A percentile compares a stretch with the other conserved stretches of the same genome.
These are phyloP conservation scores for Exophiala dermatitidis DNA, from an alignment of 2,329 filamentous ascomycete species.

Conservation along the genomic window DNA sequence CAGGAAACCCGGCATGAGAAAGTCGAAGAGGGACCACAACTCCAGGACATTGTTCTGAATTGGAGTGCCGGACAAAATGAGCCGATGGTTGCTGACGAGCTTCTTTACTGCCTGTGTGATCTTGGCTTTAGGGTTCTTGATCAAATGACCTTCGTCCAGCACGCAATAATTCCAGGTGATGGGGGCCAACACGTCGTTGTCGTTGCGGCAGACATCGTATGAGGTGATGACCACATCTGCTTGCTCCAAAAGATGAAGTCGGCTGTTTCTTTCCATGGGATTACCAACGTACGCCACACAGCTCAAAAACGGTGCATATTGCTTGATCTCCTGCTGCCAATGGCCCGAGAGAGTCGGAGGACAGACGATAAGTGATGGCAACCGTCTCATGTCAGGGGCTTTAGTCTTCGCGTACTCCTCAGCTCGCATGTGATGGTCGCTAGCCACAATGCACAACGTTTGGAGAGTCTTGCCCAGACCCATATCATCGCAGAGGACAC, in stretches of 20 bases:
- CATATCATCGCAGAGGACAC: constrained; percentile 98
- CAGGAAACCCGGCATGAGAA: constrained; percentile 96
- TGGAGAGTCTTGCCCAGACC: constrained; percentile 95
- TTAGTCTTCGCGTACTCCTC: constrained; percentile 82
- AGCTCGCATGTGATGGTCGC: constrained; percentile 87
- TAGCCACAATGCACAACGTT: constrained; percentile 95
- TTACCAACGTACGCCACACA: constrained; percentile 88
- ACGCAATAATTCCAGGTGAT: constrained; percentile 97
- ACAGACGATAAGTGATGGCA: constrained; percentile 91
- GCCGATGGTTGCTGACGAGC: constrained; percentile 80
- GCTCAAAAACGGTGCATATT: constrained; percentile 88
- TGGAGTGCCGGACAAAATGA: constrained; percentile 93
- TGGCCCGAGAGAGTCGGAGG: constrained; percentile 94
- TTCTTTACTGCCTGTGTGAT: constrained; percentile 88
- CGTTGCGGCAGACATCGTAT: constrained; percentile 95
- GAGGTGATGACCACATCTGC: constrained; percentile 95
- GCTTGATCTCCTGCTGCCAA: constrained; percentile 96
- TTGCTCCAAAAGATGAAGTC: constrained; percentile 61
- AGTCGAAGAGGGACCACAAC: constrained; percentile 96
- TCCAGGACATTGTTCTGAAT: constrained; percentile 98
- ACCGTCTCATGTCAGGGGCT: constrained; percentile 65
- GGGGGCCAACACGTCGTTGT: constrained; percentile 73
- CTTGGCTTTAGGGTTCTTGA: constrained; percentile 98
- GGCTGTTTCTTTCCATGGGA: constrained; percentile 66
- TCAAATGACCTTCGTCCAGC: constrained; percentile 92